Evolutionary conservation across 1,284 basidiomycete genomes (phyloP).

Genomic region (Schizophyllum amplum): DNA sequence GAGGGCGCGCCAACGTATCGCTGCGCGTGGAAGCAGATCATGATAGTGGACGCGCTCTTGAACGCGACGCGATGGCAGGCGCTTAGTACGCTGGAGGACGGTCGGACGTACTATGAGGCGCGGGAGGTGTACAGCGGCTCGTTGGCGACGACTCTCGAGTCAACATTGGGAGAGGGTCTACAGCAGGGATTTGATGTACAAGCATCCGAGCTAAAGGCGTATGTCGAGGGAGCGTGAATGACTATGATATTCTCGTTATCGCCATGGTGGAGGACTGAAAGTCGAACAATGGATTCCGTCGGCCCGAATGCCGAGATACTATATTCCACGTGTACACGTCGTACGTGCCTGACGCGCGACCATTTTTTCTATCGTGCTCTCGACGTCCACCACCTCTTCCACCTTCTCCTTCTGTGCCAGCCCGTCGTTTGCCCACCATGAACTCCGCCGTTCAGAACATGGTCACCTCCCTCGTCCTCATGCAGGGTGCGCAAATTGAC

Average conservation of each 20-base stretch:
- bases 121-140: conserved; percentile 18
- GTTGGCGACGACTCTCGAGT: conserved; percentile 14
- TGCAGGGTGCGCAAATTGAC: conserved; percentile 58
- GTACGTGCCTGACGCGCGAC: not conserved
- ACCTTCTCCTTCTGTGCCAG: not conserved
- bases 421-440: conserved; percentile 26
- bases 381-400: not conserved
- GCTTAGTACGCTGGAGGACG: conserved; percentile 16
- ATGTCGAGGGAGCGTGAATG: conserved; percentile 9
- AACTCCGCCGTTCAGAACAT: conserved; percentile 60
- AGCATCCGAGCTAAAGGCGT: conserved; percentile 18
- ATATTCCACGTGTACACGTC: not conserved
- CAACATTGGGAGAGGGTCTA: conserved; percentile 14
- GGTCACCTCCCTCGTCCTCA: conserved; percentile 81
- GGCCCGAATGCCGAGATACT: not conserved
- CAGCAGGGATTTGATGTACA: conserved; percentile 20
- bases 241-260: not conserved
- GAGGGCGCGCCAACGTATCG: conserved; percentile 13
- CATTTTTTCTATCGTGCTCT: not conserved
- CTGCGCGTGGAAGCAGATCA: conserved; percentile 20
- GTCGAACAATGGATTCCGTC: not conserved
- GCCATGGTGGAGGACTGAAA: not conserved
- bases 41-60: conserved; percentile 17
- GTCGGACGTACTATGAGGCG: conserved; percentile 22
- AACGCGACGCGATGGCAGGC: conserved; percentile 22